Base-by-base conservation (phyloP, 2,329 filamentous ascomycete genomes). In the Lomentospora prolificans region DNA sequence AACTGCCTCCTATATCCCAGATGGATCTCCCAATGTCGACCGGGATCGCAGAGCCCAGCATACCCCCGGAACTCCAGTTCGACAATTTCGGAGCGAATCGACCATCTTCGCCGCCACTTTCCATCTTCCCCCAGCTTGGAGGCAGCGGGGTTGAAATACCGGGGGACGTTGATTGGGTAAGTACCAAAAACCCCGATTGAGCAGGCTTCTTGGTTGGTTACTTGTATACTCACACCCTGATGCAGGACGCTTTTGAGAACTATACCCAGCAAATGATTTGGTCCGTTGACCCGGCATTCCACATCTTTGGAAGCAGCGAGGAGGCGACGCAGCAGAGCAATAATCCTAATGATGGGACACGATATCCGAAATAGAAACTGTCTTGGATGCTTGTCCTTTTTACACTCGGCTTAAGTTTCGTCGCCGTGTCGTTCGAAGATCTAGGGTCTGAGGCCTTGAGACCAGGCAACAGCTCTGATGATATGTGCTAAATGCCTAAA, bases 121-220 rank as follows among this genome's bases (percentile, higher is more conserved):
- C 53, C 24, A 33, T 55, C 27, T 55, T 55, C n/a, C 39, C 53
- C 9, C 53, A 55, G 53, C 41, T 55, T 33, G 53, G 53, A 10
- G 64, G 60, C 9, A 55, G 60, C 28, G 63, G 63, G 7, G 59
- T 76, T 63, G 76, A 78, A 36, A 68, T 81, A 52, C 69, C 72
- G 31, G 66, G 70, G 46, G 80, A 76, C 51, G 79, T 83, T 63
- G 79, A 83, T 66, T 83, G 80, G 80, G 80, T 82, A 72, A 66
- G 78, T 63, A 50, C 8, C 46, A 14, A 50, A 9, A 27, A 8
- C 36, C 12, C 7, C 24, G 12, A 9, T 17, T 33, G 25, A 12
- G n/a, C n/a, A n/a, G n/a, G n/a, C n/a, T n/a, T n/a, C n/a, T n/a
- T n/a, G n/a, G n/a, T n/a, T n/a, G n/a, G n/a, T n/a, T n/a, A n/a